Conservation (phyloP, 805 yeast species). For the Torulaspora gathmanii region DNA sequence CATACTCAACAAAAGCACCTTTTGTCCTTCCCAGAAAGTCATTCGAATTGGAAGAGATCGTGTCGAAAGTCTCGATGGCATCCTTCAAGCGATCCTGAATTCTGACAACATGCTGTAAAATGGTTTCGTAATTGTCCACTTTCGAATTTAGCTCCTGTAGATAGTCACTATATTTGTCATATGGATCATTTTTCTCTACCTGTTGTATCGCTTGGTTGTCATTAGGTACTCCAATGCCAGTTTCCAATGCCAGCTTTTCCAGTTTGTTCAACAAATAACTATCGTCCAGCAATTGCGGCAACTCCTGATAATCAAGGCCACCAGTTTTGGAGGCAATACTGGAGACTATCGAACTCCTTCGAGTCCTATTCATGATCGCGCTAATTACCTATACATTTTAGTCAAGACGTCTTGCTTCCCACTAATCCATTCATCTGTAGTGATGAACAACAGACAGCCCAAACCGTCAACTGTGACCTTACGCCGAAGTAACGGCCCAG, state of each 20-base stretch:
- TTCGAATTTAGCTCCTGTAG: constrained; percentile 30
- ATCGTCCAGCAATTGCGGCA: constrained; percentile 29
- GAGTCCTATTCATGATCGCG: constrained; percentile 34
- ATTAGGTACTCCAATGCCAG: not conserved
- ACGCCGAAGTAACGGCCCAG: not conserved
- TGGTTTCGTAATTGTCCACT: constrained; percentile 39
- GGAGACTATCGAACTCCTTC: constrained; percentile 61
- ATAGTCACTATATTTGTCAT: constrained; percentile 19
- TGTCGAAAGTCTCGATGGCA: constrained; percentile 34
- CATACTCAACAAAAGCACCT: constrained; percentile 42
- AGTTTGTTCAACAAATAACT: constrained; percentile 23
- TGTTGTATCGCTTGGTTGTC: not conserved
- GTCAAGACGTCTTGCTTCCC: not conserved
- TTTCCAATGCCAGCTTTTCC: constrained; percentile 17
- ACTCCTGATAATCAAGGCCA: constrained; percentile 16
- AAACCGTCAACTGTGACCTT: not conserved
- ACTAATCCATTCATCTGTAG: not conserved
- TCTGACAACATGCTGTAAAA: constrained; percentile 38
- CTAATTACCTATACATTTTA: too few species aligned
- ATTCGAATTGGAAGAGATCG: constrained; percentile 30
- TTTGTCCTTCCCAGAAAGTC: constrained; percentile 46
- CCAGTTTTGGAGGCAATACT: constrained; percentile 47
- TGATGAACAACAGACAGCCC: not conserved
- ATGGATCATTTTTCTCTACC: constrained; percentile 5
- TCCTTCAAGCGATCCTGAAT: constrained; percentile 27